Conservation (phyloP, 2,329 filamentous ascomycete genomes). For the Pseudogymnoascus sp. region DNA sequence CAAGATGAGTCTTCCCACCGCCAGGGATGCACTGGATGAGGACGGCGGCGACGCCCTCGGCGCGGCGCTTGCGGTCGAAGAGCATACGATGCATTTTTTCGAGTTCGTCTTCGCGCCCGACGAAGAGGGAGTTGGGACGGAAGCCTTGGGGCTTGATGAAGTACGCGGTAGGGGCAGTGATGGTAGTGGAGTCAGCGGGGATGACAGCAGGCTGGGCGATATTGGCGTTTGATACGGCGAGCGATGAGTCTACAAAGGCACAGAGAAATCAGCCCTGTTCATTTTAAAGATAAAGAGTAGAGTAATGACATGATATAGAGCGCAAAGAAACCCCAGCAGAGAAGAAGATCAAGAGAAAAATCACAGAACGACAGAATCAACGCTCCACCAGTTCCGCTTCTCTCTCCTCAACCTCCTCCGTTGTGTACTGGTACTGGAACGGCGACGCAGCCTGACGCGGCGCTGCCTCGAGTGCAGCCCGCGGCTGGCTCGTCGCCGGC, state of each 20-base stretch:
- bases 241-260: slow-evolving; percentile 26
- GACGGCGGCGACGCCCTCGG: slow-evolving; percentile 53
- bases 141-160: slow-evolving; percentile 49
- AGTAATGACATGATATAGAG: neutral
- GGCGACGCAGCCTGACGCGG: neutral
- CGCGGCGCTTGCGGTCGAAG: slow-evolving; percentile 46
- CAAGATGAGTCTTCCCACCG: slow-evolving; percentile 61
- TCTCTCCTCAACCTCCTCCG: slow-evolving; percentile 22
- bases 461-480: slow-evolving; percentile 20
- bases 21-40: slow-evolving; percentile 58
- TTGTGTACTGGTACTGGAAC: slow-evolving; percentile 2
- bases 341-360: neutral
- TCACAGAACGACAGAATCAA: slow-evolving; percentile 8
- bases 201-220: slow-evolving; percentile 19
- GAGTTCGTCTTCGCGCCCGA: slow-evolving; percentile 53
- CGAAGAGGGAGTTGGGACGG: slow-evolving; percentile 55
- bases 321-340: neutral
- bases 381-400: slow-evolving; percentile 20
- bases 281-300: slow-evolving; percentile 12
- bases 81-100: slow-evolving; percentile 51
- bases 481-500: neutral
- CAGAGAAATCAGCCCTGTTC: slow-evolving; percentile 26
- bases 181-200: slow-evolving; percentile 11
- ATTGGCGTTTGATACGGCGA: slow-evolving; percentile 23
- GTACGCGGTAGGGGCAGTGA: slow-evolving; percentile 16